phyloP scores from a whole-genome alignment of 164 flowering plant genomes.

The Kingdonia uniflora region DNA sequence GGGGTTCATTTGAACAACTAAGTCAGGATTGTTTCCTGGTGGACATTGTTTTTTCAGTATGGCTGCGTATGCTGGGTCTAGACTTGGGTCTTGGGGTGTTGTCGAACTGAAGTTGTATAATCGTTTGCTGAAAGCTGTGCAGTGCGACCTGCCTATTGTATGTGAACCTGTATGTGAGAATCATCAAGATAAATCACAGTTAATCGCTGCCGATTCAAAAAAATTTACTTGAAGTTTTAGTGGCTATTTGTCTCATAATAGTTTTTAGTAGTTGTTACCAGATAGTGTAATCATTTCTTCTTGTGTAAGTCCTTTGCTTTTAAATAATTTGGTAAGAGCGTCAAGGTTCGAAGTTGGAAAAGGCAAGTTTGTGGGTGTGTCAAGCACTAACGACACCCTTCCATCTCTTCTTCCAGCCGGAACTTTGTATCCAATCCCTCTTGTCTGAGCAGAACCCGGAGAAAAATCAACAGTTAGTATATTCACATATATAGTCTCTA shows the following conservation, averaged over 20 bases:
- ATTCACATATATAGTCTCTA: too few relatives aligned
- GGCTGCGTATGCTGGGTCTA: too few relatives aligned
- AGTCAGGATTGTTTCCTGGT: conserved; percentile 13
- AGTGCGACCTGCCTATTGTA: conserved; percentile 46
- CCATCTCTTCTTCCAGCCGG: conserved; percentile 62
- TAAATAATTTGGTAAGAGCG: conserved; percentile 32
- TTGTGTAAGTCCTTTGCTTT: conserved; percentile 33
- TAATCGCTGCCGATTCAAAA: background rate
- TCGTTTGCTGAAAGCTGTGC: conserved; percentile 32
- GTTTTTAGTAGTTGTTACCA: conserved; percentile 25
- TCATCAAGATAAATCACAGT: background rate
- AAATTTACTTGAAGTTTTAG: background rate
- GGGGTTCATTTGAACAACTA: conserved; percentile 37
- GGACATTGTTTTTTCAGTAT: conserved; percentile 41
- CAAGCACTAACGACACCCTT: conserved; percentile 32
- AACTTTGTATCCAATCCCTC: conserved; percentile 37
- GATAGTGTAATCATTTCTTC: conserved; percentile 38
- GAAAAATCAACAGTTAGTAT: too few relatives aligned
- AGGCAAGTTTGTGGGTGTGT: conserved; percentile 26
- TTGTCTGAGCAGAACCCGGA: too few relatives aligned
- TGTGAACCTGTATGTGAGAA: conserved; percentile 37
- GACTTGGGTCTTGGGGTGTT: conserved; percentile 20
- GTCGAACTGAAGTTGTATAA: conserved; percentile 36
- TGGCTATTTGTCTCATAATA: too few relatives aligned
- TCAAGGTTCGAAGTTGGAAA: conserved; percentile 16